Percentiles rank a stretch among this genome's conserved stretches.
Evolutionary conservation across 108 stramenopile genomes (phyloP).

Genomic region (Asterionellopsis glacialis): DNA sequence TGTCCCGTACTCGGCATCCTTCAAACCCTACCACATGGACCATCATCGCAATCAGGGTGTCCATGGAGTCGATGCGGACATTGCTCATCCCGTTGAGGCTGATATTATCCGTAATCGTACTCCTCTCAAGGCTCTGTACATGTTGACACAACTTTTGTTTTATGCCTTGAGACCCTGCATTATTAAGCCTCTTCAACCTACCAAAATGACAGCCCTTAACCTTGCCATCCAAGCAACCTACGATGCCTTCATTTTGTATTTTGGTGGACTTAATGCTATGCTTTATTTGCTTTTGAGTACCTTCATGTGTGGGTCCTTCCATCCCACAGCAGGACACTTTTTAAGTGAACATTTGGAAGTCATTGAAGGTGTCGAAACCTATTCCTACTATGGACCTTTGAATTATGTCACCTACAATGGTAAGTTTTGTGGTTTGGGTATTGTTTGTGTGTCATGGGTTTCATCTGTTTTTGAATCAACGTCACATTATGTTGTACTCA

Average conservation of each 20-base stretch:
- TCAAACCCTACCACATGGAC: conserved; percentile 94
- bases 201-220: conserved; percentile 59
- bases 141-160: conserved; percentile 77
- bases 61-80: conserved; percentile 82
- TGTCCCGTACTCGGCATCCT: conserved; percentile 76
- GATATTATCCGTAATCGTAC: conserved; percentile 56
- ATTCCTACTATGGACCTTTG: conserved; percentile 91
- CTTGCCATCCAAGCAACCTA: conserved; percentile 42
- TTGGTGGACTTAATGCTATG: conserved; percentile 60
- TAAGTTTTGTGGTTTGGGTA: too few species aligned
- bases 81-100: conserved; percentile 80
- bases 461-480: too few species aligned
- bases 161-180: conserved; percentile 87
- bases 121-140: conserved; percentile 74
- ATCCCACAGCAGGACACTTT: conserved; percentile 96
- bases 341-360: conserved; percentile 93
- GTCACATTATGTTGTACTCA: too few species aligned
- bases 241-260: conserved; percentile 48
- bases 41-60: conserved; percentile 91
- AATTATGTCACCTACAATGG: conserved; percentile 88
- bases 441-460: too few species aligned
- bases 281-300: conserved; percentile 77
- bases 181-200: conserved; percentile 73
- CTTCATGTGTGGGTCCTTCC: conserved; percentile 81
- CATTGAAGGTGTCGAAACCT: conserved; percentile 69